These are phyloP conservation scores for Naganishia antarctica DNA, from an alignment of 768 basidiomycete species.

Conservation along the genomic window DNA sequence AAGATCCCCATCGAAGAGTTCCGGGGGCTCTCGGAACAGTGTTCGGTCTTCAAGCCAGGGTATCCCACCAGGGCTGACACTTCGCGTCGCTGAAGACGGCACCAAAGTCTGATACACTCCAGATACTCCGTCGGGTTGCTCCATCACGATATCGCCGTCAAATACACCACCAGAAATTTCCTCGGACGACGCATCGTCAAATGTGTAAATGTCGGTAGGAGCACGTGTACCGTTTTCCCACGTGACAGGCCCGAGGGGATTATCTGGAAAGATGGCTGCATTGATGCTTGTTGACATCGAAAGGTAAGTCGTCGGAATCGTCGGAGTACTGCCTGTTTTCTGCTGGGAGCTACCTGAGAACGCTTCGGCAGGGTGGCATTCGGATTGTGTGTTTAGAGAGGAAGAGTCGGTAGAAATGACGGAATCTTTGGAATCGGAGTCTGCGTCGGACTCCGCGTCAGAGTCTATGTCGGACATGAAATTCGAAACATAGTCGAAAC, in stretches of 20 bases:
- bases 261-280: neutral
- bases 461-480: too few species aligned
- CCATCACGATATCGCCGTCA: neutral
- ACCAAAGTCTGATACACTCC: neutral
- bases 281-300: neutral
- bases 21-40: neutral
- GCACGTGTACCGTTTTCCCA: neutral
- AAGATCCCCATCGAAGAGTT: neutral
- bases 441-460: neutral
- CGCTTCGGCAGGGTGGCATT: neutral
- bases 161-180: neutral
- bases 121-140: neutral
- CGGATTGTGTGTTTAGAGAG: neutral
- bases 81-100: neutral
- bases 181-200: neutral
- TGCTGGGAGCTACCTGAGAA: neutral
- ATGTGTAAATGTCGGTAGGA: neutral
- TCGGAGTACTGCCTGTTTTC: neutral
- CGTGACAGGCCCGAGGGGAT: conserved; percentile 2
- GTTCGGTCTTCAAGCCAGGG: neutral
- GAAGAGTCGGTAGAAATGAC: neutral
- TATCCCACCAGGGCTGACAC: too few species aligned
- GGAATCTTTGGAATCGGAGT: neutral
- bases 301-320: neutral
- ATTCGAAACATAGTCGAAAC: neutral